These are phyloP conservation scores for Aspergillus panamensis DNA, from an alignment of 495 filamentous ascomycete species.

Conservation along the genomic window DNA sequence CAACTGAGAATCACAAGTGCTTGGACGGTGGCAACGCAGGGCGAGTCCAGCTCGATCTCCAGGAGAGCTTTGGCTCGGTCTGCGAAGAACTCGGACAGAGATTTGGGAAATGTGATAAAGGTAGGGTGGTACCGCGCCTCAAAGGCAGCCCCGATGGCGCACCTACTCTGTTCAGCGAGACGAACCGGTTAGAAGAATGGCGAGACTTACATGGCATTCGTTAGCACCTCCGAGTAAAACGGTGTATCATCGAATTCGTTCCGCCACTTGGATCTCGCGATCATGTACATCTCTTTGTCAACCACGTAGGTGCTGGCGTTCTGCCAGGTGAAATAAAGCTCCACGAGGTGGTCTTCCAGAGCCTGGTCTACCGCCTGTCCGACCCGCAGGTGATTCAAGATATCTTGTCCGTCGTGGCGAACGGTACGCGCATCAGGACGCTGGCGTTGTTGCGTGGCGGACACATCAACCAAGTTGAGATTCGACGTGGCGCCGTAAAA, in stretches of 20 bases:
- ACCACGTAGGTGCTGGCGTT: constrained; percentile 49
- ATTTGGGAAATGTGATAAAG: constrained; percentile 47
- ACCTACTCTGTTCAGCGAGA: constrained; percentile 27
- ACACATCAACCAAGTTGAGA: constrained; percentile 46
- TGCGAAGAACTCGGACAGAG: constrained; percentile 48
- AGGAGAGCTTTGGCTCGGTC: constrained; percentile 48
- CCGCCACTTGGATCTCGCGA: constrained; percentile 40
- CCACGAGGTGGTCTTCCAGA: constrained; percentile 46
- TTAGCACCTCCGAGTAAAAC: constrained; percentile 49
- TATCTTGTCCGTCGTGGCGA: constrained; percentile 45
- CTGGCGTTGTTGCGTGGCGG: constrained; percentile 44
- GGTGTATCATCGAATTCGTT: constrained; percentile 42
- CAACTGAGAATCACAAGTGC: constrained; percentile 47
- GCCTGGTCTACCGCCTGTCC: constrained; percentile 40
- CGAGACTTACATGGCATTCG: constrained; percentile 45
- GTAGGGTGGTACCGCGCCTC: constrained; percentile 46
- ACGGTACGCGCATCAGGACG: constrained; percentile 50
- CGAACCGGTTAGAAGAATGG: neutral
- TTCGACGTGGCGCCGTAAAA: constrained; percentile 51
- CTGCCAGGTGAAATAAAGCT: constrained; percentile 53
- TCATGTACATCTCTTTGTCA: constrained; percentile 47
- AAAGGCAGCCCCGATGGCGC: constrained; percentile 46
- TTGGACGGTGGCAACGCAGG: constrained; percentile 50
- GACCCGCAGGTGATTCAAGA: constrained; percentile 43
- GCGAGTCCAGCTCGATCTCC: constrained; percentile 49